Evolutionary conservation across 139 green algal genomes (phyloP), one percentile per base, ranked within the genome.

Genomic region (Coccomyxa sp.): DNA sequence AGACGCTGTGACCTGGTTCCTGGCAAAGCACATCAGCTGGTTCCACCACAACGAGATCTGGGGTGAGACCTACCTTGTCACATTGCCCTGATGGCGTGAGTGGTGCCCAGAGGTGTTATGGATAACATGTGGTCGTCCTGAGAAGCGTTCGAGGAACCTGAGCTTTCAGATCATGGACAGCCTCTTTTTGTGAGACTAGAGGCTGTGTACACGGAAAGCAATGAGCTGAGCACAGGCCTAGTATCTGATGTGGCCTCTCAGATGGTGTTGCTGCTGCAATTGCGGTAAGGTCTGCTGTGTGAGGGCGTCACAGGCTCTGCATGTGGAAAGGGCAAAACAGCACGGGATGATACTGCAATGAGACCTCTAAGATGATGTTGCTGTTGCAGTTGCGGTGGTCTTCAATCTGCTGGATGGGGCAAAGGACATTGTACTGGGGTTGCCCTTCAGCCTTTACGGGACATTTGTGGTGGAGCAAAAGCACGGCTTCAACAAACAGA

Each of bases 401-500:
- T 94, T 91, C 76, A 64, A 88, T 35, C 58, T 94, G 39, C 58
- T 93, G 37, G 77, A 88, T 41, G 55, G 35, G 31, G 40, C 82
- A 35, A 76, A 87, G 27, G 81, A 81, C 29, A 41, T 82, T 70
- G 35, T 90, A 9, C 78, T 91, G 74, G 79, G 81, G 31, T 38
- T 97, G 71, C 94, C 94, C 0, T 98, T 90, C 89, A 86, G 73
- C 10, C 40, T 89, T 6, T 98, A 92, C 84, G 77, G 24, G 22
- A 98, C 93, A 0, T 98, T 96, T 82, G 85, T 93, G 1, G 71
- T 96, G 2, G 92, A 96, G 74, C 50, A 91, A 39, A 77, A 81
- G 14, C 94, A 98, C 75, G 94, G 94, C 55, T 98, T 98, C 89
- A 98, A 98, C 91, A 95, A 94, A 77, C 92, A 94, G 78, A 97